Evolutionary conservation across 495 filamentous ascomycete species (phyloP), one percentile per base, ranked within the genome.

Genomic region (Sabuloglossum arenarium): DNA sequence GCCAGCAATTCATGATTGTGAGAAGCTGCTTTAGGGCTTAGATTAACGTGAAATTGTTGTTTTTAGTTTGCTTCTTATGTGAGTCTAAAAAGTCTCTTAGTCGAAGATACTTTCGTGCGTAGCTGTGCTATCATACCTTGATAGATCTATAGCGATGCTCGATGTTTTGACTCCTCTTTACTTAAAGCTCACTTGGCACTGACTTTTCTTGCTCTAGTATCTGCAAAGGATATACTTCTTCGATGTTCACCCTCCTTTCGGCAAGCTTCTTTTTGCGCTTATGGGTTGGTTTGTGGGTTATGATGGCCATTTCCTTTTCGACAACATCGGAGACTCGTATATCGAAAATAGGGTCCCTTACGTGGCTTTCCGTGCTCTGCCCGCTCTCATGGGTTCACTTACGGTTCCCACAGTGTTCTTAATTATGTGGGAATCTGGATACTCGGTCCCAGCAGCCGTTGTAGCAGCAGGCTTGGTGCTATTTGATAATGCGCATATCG

Each of bases 341-440:
- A 88, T 96, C 63, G 78, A 79, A 34, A 94, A 99, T 75, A 90
- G 89, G 62, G 89, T 99, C 23, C 91, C 91, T 24, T 99, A 99
- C 64, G 81, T 99, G 43, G 86, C 89, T 55, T 94, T 94, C 67
- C 84, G 91, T 52, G 85, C 88, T 31, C 79, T 99, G 79, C 93
- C 91, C 12, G 91, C 91, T 46, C 74, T 89, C 34, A 78, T 97
- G 59, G 91, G 91, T 59, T 81, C 93, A 53, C 70, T 97, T 59
- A 97, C 93, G 0, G 87, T 99, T 47, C 82, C 90, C n/a, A 85
- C 89, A 21, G 81, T 87, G 16, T 99, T 91, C 68, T 66, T 93
- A 68, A 97, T 94, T 61, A 99, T 99, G 91, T 97, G 91, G 91
- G 91, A 99, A 70, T 95, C 89, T 12, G 93, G 89, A 54, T 99